Conservation (phyloP, 192 early-diverging fungal species). For the Coemansia sp. region DNA sequence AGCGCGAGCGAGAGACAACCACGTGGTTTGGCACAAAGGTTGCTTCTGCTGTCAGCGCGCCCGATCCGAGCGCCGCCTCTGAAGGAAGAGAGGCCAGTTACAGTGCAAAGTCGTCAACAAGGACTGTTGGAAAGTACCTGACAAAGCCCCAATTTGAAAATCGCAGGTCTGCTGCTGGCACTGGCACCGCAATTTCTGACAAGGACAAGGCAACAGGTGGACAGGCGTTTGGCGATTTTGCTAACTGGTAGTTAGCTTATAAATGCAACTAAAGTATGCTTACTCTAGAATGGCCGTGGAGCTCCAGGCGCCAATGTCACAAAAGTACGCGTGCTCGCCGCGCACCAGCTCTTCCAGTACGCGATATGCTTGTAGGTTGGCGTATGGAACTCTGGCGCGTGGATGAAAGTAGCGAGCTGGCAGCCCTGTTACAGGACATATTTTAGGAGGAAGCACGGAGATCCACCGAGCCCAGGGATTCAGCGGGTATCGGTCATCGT, state of each 20-base stretch:
- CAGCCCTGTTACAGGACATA: constrained; percentile 41
- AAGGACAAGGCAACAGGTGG: constrained; percentile 8
- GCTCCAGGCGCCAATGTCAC: constrained; percentile 36
- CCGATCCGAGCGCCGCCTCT: not conserved
- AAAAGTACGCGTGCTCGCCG: constrained; percentile 38
- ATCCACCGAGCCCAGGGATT: constrained; percentile 20
- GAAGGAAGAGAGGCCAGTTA: not conserved
- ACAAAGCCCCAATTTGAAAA: constrained; percentile 17
- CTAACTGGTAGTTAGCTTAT: constrained; percentile 22
- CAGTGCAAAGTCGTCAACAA: not conserved
- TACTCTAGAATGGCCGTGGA: constrained; percentile 22
- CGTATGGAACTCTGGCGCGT: constrained; percentile 39
- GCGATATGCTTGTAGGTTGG: constrained; percentile 35
- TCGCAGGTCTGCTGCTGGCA: not conserved
- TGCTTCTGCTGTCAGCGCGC: not conserved
- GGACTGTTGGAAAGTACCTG: constrained; percentile 31
- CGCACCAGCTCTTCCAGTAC: constrained; percentile 42
- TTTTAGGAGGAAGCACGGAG: constrained; percentile 15
- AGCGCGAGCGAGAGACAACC: constrained; percentile 60
- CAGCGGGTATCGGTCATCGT: constrained; percentile 26
- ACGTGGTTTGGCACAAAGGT: constrained; percentile 72
- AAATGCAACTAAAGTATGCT: not conserved
- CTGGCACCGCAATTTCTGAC: not conserved
- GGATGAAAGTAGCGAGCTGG: constrained; percentile 48
- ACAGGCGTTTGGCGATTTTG: constrained; percentile 44